A percentile compares a stretch with the other conserved stretches of the same genome.
Conservation (phyloP, 2,329 filamentous ascomycete genomes). For the Trichoderma cornu-damae region DNA sequence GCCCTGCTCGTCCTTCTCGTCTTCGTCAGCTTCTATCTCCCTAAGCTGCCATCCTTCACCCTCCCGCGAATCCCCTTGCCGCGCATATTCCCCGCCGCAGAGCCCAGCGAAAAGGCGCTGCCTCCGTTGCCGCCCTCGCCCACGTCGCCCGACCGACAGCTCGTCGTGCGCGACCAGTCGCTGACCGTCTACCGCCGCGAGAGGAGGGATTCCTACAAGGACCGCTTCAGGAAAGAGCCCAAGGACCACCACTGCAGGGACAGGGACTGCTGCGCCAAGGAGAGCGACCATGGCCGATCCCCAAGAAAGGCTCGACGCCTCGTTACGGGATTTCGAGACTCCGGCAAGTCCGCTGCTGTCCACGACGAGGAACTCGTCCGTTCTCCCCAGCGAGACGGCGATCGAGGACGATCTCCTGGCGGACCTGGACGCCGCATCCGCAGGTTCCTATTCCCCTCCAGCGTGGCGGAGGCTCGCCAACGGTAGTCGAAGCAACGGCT, state of each 20-base stretch:
- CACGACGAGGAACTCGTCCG: constrained; percentile 30
- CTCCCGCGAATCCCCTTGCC: constrained; percentile 36
- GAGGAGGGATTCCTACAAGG: constrained; percentile 13
- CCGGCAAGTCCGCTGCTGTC: constrained; percentile 36
- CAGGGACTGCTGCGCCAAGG: constrained; percentile 5
- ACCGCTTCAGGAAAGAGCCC: constrained; percentile 13
- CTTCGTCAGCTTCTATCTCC: constrained; percentile 47
- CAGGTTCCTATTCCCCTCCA: constrained; percentile 55
- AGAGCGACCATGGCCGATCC: constrained; percentile 31
- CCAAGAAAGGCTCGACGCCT: constrained; percentile 44
- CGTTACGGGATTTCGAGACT: constrained; percentile 51
- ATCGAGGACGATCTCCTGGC: constrained; percentile 36
- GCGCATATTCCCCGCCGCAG: constrained; percentile 11
- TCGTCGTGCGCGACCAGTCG: constrained; percentile 33
- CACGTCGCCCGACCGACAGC: constrained; percentile 21
- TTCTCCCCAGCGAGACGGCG: constrained; percentile 33
- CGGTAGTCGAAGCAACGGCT: constrained; percentile 53
- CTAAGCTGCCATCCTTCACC: constrained; percentile 31
- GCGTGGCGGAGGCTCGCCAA: constrained; percentile 58
- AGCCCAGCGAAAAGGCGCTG: constrained; percentile 26
- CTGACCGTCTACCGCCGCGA: constrained; percentile 31
- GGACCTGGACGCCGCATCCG: constrained; percentile 45
- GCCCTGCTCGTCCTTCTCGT: constrained; percentile 45
- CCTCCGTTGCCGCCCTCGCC: constrained; percentile 24
- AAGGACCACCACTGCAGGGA: constrained; percentile 13